phyloP scores from a whole-genome alignment of 108 stramenopile genomes.

The Fragilaria radians region DNA sequence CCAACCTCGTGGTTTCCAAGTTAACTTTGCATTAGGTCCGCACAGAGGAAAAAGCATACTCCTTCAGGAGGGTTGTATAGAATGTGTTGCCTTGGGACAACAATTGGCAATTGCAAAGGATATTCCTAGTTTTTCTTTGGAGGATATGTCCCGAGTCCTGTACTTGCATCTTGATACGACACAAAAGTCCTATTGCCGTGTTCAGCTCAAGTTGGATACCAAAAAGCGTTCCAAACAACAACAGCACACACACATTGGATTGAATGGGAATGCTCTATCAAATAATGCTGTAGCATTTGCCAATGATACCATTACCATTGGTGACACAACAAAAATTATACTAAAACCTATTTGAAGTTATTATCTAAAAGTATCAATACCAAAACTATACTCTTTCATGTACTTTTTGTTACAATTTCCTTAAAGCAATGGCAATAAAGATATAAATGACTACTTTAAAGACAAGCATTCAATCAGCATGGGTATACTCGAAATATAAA shows the following conservation, averaged over 20 bases:
- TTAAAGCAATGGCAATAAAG: too few species aligned
- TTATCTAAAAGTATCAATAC: too few species aligned
- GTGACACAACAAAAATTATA: too few species aligned
- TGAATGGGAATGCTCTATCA: conserved; percentile 37
- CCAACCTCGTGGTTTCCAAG: conserved; percentile 14
- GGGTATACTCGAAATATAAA: too few species aligned
- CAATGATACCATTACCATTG: conserved; percentile 39
- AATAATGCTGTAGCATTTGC: conserved; percentile 34
- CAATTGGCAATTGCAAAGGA: conserved; percentile 7
- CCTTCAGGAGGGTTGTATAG: conserved; percentile 12
- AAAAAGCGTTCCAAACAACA: conserved; percentile 2
- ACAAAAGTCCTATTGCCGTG: conserved; percentile 26
- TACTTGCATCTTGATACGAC: conserved; percentile 17
- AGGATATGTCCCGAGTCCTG: conserved; percentile 16
- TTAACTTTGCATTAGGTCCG: conserved; percentile 26
- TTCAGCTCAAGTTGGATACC: conserved; percentile 38
- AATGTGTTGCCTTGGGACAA: conserved; percentile 21
- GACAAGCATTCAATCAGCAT: too few species aligned
- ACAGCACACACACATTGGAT: background rate
- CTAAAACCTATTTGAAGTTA: too few species aligned
- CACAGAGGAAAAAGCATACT: conserved; percentile 24
- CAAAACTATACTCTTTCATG: too few species aligned
- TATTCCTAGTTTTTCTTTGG: conserved; percentile 13
- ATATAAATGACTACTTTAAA: too few species aligned
- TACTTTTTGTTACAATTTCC: too few species aligned